Base-by-base conservation (phyloP, 345 rosid genomes). In the Psidium friedrichsthalianum region DNA sequence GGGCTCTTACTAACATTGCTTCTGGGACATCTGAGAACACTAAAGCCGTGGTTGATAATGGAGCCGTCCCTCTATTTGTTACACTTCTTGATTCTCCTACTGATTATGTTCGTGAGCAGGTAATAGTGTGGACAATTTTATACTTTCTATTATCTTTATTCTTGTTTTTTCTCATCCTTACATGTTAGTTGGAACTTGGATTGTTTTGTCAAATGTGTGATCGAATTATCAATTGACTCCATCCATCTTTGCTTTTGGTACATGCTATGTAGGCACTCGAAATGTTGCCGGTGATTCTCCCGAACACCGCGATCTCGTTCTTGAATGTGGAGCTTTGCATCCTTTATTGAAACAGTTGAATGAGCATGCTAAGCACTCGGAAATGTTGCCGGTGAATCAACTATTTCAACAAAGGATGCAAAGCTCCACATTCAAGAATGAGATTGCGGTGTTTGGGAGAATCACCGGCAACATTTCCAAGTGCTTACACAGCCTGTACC, bases 221-320 rank as follows among this genome's bases (percentile, higher is more conserved):
- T 54, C 21, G 2, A 84, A 74, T 42, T 8, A 6, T 69, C 24
- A 69, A 36, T 32, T 36, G 47, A 57, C 58, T 42, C 24, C 40
- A 10, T 7, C 47, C 44, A 54, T 76, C 74, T 47, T 20, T 16
- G 24, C 59, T 74, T 56, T 7, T 22, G 49, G 22, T 59, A 53
- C 86, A 95, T 98, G 95, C 96, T 87, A 98, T 95, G 42, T 95
- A 95, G 98, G 98, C 98, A 51, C 84, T 95, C 87, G 98, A 78
- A 95, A 95, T 88, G 92, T 95, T 88, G 98, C 98, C 82, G 98
- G 98, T 74, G 98, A 95, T 89, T 93, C 98, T 85, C 94, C 98
- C 61, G 91, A 88, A 74, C 94, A 95, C 82, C 95, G 98, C 82
- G 98, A 95, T 88, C 91, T 93, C 74, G 95, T 95, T 80, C 92